Percentiles rank a stretch among this genome's conserved stretches.
Conservation (phyloP, 2,329 filamentous ascomycete genomes). For the Fusarium avenaceum region DNA sequence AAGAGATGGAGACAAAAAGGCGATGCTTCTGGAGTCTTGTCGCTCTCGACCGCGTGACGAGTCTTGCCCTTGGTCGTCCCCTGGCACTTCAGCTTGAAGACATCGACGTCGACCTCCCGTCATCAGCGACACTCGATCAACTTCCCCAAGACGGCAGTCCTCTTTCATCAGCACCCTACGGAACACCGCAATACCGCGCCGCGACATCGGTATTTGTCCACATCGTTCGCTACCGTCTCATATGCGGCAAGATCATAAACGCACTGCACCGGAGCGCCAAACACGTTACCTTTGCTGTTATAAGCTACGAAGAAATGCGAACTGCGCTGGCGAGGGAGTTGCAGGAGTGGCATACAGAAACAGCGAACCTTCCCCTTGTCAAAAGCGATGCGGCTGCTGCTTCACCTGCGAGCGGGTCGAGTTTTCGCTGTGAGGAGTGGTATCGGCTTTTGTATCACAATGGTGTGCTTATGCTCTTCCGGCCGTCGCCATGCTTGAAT, state of each 20-base stretch:
- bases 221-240: slow-evolving; percentile 56
- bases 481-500: slow-evolving; percentile 55
- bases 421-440: slow-evolving; percentile 58
- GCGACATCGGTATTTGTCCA: slow-evolving; percentile 55
- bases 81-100: slow-evolving; percentile 59
- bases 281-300: slow-evolving; percentile 18
- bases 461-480: slow-evolving; percentile 58
- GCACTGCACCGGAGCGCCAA: slow-evolving; percentile 52
- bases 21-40: slow-evolving; percentile 61
- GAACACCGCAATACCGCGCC: slow-evolving; percentile 44
- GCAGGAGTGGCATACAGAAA: slow-evolving; percentile 51
- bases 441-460: slow-evolving; percentile 60
- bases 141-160: slow-evolving; percentile 32
- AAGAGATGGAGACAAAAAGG: slow-evolving; percentile 54
- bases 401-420: slow-evolving; percentile 51
- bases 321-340: slow-evolving; percentile 49
- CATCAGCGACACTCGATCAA: slow-evolving; percentile 32
- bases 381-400: slow-evolving; percentile 40
- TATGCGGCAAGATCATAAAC: slow-evolving; percentile 57
- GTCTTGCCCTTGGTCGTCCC: slow-evolving; percentile 57
- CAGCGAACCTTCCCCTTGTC: slow-evolving; percentile 47
- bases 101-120: slow-evolving; percentile 56
- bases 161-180: slow-evolving; percentile 35
- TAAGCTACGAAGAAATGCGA: slow-evolving; percentile 35
- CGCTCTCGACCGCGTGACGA: slow-evolving; percentile 55